Evolutionary conservation across 1,284 basidiomycete genomes (phyloP).

Genomic region (Coniferiporia sulphurascens): DNA sequence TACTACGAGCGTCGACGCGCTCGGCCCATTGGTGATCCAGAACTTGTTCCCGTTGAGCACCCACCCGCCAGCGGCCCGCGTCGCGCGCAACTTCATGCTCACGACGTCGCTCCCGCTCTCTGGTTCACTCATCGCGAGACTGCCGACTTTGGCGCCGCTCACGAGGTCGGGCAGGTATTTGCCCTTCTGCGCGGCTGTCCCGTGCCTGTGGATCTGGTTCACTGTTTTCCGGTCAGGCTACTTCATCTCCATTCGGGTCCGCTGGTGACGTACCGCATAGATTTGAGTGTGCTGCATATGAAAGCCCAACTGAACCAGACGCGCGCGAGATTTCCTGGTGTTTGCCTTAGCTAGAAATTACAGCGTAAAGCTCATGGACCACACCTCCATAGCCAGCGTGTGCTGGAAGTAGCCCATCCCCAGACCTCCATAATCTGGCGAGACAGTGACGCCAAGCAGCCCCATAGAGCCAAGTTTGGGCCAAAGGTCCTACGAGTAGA

Average conservation of each 20-base stretch:
- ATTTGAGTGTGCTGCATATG: constrained; percentile 93
- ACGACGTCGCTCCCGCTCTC: constrained; percentile 91
- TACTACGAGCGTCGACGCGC: constrained; percentile 85
- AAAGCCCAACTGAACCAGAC: constrained; percentile 87
- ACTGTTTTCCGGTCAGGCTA: constrained; percentile 24
- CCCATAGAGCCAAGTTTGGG: constrained; percentile 87
- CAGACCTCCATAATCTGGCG: constrained; percentile 75
- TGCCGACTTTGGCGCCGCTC: constrained; percentile 80
- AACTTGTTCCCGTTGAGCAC: constrained; percentile 88
- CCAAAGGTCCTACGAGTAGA: constrained; percentile 71
- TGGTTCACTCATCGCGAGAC: constrained; percentile 91
- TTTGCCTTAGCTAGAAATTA: neutral
- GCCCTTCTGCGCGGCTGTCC: constrained; percentile 78
- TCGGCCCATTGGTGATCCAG: constrained; percentile 96
- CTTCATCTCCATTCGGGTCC: constrained; percentile 36
- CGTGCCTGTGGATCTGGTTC: constrained; percentile 79
- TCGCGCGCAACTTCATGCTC: constrained; percentile 81
- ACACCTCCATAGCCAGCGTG: constrained; percentile 80
- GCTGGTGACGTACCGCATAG: constrained; percentile 44
- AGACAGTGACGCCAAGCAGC: constrained; percentile 78
- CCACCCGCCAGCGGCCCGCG: constrained; percentile 73
- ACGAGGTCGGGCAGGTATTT: constrained; percentile 88
- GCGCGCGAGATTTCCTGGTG: constrained; percentile 69
- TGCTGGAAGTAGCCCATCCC: constrained; percentile 84
- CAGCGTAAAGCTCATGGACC: neutral